Conservation (phyloP, 2,329 filamentous ascomycete genomes). For the Rhytidhysteron rufulum region DNA sequence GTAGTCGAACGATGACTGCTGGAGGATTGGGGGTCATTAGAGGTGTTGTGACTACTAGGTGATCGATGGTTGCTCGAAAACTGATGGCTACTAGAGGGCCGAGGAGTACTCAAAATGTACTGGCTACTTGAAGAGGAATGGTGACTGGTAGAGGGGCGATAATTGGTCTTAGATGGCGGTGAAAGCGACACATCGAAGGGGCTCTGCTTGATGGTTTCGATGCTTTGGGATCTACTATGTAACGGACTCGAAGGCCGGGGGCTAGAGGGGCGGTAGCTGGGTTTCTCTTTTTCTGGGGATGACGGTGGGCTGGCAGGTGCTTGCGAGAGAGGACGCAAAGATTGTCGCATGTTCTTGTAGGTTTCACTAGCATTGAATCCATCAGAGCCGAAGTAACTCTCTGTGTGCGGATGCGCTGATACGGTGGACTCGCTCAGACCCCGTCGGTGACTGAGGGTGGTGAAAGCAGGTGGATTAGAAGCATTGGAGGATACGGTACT, state of each 20-base stretch:
- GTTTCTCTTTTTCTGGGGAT: slow-evolving; percentile 18
- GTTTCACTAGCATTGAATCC: slow-evolving; percentile 56
- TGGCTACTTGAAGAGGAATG: too few species aligned
- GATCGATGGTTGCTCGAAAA: too few species aligned
- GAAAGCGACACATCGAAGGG: slow-evolving; percentile 47
- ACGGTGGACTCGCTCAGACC: slow-evolving; percentile 69
- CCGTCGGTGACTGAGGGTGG: slow-evolving; percentile 60
- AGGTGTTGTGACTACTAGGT: too few species aligned
- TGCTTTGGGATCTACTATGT: not conserved
- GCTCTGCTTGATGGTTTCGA: slow-evolving; percentile 1
- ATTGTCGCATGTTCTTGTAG: slow-evolving; percentile 71
- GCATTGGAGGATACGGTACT: slow-evolving; percentile 70
- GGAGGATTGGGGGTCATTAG: too few species aligned
- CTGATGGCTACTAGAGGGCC: too few species aligned
- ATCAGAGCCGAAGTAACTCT: slow-evolving; percentile 41
- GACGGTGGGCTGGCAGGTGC: slow-evolving; percentile 27
- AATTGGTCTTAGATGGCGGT: slow-evolving; percentile 41
- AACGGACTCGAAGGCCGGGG: not conserved
- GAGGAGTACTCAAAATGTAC: too few species aligned
- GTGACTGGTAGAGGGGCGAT: too few species aligned
- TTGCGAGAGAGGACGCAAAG: slow-evolving; percentile 56
- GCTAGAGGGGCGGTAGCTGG: not conserved
- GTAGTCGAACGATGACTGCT: too few species aligned
- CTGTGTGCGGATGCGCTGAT: slow-evolving; percentile 49
- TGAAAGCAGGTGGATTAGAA: slow-evolving; percentile 56